Evolutionary conservation across 1,284 basidiomycete species (phyloP).

Genomic region (Ustilago vetiveriae): DNA sequence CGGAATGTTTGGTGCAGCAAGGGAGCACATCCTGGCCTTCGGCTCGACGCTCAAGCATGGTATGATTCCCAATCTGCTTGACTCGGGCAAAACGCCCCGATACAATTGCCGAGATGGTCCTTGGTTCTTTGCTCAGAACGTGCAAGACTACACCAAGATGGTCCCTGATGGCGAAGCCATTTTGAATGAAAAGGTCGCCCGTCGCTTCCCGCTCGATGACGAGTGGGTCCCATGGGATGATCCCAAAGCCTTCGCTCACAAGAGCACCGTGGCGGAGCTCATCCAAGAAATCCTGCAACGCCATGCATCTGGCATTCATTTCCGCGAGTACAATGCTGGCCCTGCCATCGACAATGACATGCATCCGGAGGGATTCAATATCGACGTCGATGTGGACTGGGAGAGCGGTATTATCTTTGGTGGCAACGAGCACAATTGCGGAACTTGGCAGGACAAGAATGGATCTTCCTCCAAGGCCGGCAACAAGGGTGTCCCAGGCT

Average conservation of each 20-base stretch:
- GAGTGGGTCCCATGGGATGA: constrained; percentile 94
- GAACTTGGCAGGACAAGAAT: constrained; percentile 66
- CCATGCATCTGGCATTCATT: constrained; percentile 89
- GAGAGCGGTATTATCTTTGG: constrained; percentile 87
- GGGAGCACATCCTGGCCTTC: constrained; percentile 60
- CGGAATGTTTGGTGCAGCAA: constrained; percentile 50
- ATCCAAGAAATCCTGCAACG: constrained; percentile 95
- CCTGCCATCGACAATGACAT: constrained; percentile 95
- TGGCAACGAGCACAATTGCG: constrained; percentile 73
- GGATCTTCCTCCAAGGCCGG: constrained; percentile 74
- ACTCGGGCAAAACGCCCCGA: constrained; percentile 56
- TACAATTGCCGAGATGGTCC: constrained; percentile 92
- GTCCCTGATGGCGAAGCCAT: constrained; percentile 85
- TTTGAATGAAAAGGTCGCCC: constrained; percentile 81
- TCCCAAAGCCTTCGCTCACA: constrained; percentile 72
- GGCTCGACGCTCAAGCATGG: constrained; percentile 62
- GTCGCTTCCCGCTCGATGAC: constrained; percentile 92
- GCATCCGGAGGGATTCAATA: constrained; percentile 90
- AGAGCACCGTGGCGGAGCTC: constrained; percentile 81
- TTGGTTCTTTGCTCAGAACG: constrained; percentile 99
- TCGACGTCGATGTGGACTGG: constrained; percentile 94
- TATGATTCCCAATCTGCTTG: constrained; percentile 61
- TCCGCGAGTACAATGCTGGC: constrained; percentile 95
- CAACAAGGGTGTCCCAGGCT: constrained; percentile 91
- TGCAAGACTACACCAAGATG: constrained; percentile 88